These are phyloP conservation scores for Tephrocybe sp. DNA, from an alignment of 768 basidiomycete genomes.

Conservation along the genomic window DNA sequence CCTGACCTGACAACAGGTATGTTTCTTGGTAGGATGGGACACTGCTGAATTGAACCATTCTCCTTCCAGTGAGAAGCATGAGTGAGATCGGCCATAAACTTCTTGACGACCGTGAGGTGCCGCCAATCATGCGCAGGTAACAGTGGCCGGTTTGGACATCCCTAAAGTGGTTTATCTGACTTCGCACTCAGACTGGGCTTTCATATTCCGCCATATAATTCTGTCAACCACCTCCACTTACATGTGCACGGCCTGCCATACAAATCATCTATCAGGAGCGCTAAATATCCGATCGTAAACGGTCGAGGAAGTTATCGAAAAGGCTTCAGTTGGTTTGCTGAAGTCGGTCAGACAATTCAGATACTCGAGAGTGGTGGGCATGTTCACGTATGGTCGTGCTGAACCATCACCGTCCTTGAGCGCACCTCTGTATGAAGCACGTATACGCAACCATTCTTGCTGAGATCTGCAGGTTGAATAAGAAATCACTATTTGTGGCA, in stretches of 20 bases:
- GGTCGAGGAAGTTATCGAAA: constrained; percentile 48
- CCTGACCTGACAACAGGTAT: constrained; percentile 52
- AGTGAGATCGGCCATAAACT: constrained; percentile 48
- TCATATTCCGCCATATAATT: constrained; percentile 79
- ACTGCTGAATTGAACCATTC: neutral
- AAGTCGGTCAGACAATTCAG: constrained; percentile 56
- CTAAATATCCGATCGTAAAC: constrained; percentile 49
- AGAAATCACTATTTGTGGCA: neutral
- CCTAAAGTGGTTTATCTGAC: constrained; percentile 8
- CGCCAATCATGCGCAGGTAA: constrained; percentile 46
- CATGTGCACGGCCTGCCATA: constrained; percentile 75
- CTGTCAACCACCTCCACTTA: constrained; percentile 71
- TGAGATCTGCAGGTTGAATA: neutral
- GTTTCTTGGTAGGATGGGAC: constrained; percentile 5
- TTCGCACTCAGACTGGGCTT: constrained; percentile 64
- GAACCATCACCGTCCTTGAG: constrained; percentile 7
- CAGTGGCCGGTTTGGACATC: neutral
- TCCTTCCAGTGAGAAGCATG: constrained; percentile 29
- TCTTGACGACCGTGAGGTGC: constrained; percentile 48
- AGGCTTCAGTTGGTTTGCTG: constrained; percentile 74
- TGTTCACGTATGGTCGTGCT: constrained; percentile 54
- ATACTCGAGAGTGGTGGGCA: constrained; percentile 56
- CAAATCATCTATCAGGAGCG: constrained; percentile 31
- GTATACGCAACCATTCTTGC: neutral
- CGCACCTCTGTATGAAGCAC: neutral